phyloP scores from a whole-genome alignment of 75 land plant species.

The Pseudotsuga menziesii region DNA sequence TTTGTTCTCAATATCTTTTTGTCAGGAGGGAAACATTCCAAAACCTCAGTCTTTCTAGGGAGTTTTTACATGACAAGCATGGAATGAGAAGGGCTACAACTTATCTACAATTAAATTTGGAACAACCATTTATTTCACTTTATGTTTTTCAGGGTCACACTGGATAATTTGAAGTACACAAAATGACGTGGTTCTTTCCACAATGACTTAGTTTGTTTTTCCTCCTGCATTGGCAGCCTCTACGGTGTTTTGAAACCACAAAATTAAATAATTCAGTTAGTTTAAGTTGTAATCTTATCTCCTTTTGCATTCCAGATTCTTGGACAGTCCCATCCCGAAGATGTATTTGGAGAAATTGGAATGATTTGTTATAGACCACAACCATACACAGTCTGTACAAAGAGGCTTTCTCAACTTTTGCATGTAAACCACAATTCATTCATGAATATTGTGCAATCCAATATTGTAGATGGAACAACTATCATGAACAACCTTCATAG shows the following conservation, averaged over 20 bases:
- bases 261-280: not conserved
- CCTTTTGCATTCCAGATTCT: conserved; percentile 24
- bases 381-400: conserved; percentile 55
- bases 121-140: too few species aligned
- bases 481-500: conserved; percentile 59
- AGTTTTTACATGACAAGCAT: too few species aligned
- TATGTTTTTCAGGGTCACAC: not conserved
- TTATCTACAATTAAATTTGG: too few species aligned
- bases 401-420: conserved; percentile 47
- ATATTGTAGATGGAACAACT: conserved; percentile 51
- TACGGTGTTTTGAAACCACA: not conserved
- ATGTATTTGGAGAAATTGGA: conserved; percentile 65
- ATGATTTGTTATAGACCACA: conserved; percentile 66
- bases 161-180: not conserved
- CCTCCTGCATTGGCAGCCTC: not conserved
- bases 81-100: too few species aligned
- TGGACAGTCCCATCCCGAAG: conserved; percentile 35
- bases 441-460: conserved; percentile 46
- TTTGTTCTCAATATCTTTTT: conserved; percentile 6
- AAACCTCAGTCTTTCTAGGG: not conserved
- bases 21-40: not conserved
- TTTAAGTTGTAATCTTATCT: not conserved
- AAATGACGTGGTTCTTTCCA: not conserved
- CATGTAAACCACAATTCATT: conserved; percentile 45
- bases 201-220: not conserved